Conservation (phyloP, 768 basidiomycete genomes). For the Hirschioporus abietinus region DNA sequence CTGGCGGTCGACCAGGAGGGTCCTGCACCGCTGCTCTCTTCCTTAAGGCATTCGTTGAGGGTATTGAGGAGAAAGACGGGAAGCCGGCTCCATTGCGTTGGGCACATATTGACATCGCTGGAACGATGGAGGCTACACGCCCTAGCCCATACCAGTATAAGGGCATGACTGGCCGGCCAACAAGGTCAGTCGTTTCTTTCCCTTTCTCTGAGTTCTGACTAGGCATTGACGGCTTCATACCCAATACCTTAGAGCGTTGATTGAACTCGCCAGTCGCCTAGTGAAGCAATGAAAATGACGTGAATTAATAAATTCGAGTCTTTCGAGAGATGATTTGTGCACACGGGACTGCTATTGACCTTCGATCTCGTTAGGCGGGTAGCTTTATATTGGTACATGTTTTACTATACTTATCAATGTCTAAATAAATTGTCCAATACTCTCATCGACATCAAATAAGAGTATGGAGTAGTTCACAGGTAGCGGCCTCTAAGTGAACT, state of each 20-base stretch:
- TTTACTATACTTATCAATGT: no score
- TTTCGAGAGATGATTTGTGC: no score
- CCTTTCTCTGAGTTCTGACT: neutral
- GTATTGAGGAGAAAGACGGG: constrained; percentile 59
- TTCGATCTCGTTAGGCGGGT: no score
- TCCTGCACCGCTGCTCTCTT: constrained; percentile 82
- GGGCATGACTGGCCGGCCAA: constrained; percentile 78
- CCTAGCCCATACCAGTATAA: constrained; percentile 58
- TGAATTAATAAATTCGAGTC: neutral
- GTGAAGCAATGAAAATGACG: neutral
- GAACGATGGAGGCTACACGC: constrained; percentile 65
- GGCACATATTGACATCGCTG: constrained; percentile 87
- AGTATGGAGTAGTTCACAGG: no score
- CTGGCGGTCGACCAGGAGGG: constrained; percentile 68
- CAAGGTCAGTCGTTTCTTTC: constrained; percentile 45
- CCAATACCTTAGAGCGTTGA: constrained; percentile 14
- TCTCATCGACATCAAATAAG: no score
- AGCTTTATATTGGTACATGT: no score
- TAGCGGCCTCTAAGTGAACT: no score
- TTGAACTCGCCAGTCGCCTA: constrained; percentile 21
- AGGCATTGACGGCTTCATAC: neutral
- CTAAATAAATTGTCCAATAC: no score
- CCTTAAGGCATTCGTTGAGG: constrained; percentile 77
- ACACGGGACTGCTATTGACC: no score
- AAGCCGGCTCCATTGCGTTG: constrained; percentile 53